A percentile compares a stretch with the other conserved stretches of the same genome.
Evolutionary conservation across 768 basidiomycete genomes (phyloP).

Genomic region (Boletus tomentosulus): DNA sequence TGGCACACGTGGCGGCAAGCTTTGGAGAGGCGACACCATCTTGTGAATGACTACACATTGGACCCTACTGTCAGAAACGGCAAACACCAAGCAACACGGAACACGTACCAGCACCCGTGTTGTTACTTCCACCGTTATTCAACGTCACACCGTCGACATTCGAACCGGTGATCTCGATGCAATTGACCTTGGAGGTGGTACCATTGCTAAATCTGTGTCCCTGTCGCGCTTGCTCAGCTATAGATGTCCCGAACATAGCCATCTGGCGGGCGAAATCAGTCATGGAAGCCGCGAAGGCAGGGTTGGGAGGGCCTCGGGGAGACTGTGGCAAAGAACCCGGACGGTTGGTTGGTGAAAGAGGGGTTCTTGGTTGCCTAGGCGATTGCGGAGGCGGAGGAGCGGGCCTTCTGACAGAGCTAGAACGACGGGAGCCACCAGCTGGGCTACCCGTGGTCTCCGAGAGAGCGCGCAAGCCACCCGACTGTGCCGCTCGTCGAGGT

Average conservation of each 20-base stretch:
- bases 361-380: not conserved
- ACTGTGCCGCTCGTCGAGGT: not conserved
- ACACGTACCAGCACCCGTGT: conserved; percentile 13
- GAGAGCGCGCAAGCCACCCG: not conserved
- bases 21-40: not conserved
- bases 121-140: conserved; percentile 2
- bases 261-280: not conserved
- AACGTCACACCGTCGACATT: conserved; percentile 5
- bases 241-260: not conserved
- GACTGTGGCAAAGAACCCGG: not conserved
- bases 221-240: not conserved
- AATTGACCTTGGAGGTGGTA: not conserved
- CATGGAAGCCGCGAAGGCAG: not conserved
- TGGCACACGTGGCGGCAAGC: not conserved
- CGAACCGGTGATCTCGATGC: not conserved
- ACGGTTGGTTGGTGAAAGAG: not conserved
- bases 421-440: not conserved
- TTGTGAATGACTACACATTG: conserved; percentile 11
- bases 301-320: not conserved
- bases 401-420: conserved; percentile 4
- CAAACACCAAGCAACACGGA: not conserved
- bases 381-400: conserved; percentile 5
- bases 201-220: not conserved
- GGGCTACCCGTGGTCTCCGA: not conserved
- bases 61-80: not conserved